Evolutionary conservation across 495 filamentous ascomycete species (phyloP).

Genomic region (Daldinia bambusicola): DNA sequence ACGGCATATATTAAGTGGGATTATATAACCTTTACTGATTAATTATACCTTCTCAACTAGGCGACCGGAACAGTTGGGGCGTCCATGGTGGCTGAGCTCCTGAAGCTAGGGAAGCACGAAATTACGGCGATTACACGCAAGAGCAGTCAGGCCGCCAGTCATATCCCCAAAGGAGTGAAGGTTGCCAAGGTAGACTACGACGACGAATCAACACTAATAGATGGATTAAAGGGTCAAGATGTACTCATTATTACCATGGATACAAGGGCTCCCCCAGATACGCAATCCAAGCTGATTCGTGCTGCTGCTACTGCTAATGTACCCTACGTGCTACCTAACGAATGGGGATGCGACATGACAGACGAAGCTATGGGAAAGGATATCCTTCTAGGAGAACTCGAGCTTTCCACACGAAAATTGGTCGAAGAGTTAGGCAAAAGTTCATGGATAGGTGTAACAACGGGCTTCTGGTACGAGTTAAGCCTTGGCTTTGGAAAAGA

Average conservation of each 20-base stretch:
- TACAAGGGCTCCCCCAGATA: conserved; percentile 34
- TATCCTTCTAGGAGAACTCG: conserved; percentile 9
- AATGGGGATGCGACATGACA: conserved; percentile 57
- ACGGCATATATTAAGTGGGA: too few relatives aligned
- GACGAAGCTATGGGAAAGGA: conserved; percentile 37
- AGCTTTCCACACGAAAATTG: conserved; percentile 12
- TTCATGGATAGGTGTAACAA: conserved; percentile 61
- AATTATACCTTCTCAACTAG: conserved; percentile 48
- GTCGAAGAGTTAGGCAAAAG: conserved; percentile 59
- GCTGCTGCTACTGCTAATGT: conserved; percentile 70
- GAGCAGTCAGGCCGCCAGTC: conserved; percentile 49
- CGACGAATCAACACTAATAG: conserved; percentile 51
- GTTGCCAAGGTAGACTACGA: conserved; percentile 58
- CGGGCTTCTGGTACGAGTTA: conserved; percentile 58
- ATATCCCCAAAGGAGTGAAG: conserved; percentile 53
- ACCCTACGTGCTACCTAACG: conserved; percentile 68
- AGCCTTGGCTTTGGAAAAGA: conserved; percentile 43
- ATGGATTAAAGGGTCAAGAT: conserved; percentile 61
- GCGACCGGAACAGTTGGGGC: conserved; percentile 67
- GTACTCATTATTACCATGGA: conserved; percentile 67
- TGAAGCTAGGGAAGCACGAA: conserved; percentile 62
- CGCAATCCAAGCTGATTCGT: conserved; percentile 56
- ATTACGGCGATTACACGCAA: conserved; percentile 65
- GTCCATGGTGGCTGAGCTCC: conserved; percentile 61
- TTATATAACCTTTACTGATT: not conserved